phyloP scores from a whole-genome alignment of 192 early-diverging fungal genomes.

The Gorgonomyces haynaldii region DNA sequence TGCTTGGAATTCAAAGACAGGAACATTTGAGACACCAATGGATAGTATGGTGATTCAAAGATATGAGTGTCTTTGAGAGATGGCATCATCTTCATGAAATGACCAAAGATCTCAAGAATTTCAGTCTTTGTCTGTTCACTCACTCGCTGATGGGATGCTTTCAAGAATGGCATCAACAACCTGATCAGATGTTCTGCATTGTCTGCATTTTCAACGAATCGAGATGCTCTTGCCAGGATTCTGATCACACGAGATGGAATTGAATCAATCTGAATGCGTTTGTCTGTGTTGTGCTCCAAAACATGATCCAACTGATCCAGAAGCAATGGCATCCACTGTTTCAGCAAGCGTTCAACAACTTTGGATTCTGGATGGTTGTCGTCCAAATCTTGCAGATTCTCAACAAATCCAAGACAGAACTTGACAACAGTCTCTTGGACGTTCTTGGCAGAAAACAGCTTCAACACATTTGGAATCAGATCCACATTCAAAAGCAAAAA shows the following conservation, averaged over 20 bases:
- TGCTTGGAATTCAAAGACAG: constrained; percentile 47
- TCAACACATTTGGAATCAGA: constrained; percentile 59
- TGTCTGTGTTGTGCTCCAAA: neutral
- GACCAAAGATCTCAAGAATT: constrained; percentile 66
- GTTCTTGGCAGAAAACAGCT: constrained; percentile 67
- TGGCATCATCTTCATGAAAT: constrained; percentile 70
- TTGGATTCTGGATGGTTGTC: constrained; percentile 16
- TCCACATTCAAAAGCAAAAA: constrained; percentile 55
- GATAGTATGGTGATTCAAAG: constrained; percentile 42
- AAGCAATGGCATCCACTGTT: constrained; percentile 42
- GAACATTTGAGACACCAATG: constrained; percentile 58
- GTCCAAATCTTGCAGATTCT: constrained; percentile 45
- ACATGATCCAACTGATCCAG: constrained; percentile 44
- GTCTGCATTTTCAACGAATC: constrained; percentile 54
- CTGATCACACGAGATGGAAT: constrained; percentile 54
- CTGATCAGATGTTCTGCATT: constrained; percentile 60
- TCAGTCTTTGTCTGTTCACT: constrained; percentile 73
- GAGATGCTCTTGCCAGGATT: constrained; percentile 66
- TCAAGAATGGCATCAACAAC: constrained; percentile 72
- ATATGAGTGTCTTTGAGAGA: constrained; percentile 10
- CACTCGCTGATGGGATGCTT: constrained; percentile 53
- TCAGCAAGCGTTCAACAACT: constrained; percentile 33
- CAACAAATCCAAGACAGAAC: constrained; percentile 58
- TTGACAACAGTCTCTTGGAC: constrained; percentile 59
- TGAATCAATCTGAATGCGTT: constrained; percentile 7